Percentiles rank a stretch among this genome's conserved stretches.
Evolutionary conservation across 1,139 yeast species (phyloP).

Genomic region (Candida sp.): DNA sequence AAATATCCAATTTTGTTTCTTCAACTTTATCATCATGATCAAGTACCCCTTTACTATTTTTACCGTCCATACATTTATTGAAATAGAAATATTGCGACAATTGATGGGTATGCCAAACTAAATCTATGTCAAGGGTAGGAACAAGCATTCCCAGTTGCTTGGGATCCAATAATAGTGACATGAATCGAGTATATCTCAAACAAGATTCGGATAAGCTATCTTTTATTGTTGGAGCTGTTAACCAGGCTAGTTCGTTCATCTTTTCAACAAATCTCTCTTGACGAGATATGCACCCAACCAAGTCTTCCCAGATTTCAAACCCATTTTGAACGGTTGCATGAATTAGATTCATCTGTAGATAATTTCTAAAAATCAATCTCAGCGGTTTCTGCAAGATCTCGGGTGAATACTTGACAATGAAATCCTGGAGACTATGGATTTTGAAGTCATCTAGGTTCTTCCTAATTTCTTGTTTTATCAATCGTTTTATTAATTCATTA

Average conservation of each 20-base stretch:
- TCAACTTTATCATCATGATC: slow-evolving; percentile 14
- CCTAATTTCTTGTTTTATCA: not conserved
- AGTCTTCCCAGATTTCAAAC: slow-evolving; percentile 20
- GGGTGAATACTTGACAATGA: not conserved
- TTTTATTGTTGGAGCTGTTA: slow-evolving; percentile 17
- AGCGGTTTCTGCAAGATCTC: slow-evolving; percentile 7
- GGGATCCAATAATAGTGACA: not conserved
- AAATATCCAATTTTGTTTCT: slow-evolving; percentile 7
- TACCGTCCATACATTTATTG: not conserved
- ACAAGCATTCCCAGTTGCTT: slow-evolving; percentile 13
- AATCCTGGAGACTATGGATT: not conserved
- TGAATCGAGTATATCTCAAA: slow-evolving; percentile 22
- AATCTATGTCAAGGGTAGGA: slow-evolving; percentile 38
- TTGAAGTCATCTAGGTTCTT: not conserved
- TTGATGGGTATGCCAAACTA: slow-evolving; percentile 41
- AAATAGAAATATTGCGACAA: slow-evolving; percentile 21
- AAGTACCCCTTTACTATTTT: slow-evolving; percentile 7
- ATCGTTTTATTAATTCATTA: not conserved
- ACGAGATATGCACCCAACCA: slow-evolving; percentile 26
- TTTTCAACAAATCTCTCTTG: slow-evolving; percentile 28
- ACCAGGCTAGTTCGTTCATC: slow-evolving; percentile 27
- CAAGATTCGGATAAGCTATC: slow-evolving; percentile 17
- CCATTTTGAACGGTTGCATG: slow-evolving; percentile 14
- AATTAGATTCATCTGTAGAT: slow-evolving; percentile 16
- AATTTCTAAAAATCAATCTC: slow-evolving; percentile 5